Conservation (phyloP, 2,329 filamentous ascomycete genomes). For the Fusarium pseudograminearum region DNA sequence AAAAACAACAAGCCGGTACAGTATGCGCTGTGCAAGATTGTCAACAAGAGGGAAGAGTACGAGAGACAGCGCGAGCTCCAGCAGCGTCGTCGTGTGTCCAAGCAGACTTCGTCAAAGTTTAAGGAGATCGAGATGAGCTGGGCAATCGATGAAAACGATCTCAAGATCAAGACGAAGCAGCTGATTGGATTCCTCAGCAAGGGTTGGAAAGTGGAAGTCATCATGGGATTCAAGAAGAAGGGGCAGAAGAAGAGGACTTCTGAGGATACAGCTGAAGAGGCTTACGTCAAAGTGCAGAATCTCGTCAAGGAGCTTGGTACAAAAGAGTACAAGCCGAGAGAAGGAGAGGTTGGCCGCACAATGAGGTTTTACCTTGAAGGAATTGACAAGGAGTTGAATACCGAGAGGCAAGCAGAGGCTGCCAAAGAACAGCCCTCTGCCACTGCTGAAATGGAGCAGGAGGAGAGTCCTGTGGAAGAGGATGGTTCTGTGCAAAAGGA, state of each 20-base stretch:
- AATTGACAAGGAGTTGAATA: conserved; percentile 29
- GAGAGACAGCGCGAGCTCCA: conserved; percentile 58
- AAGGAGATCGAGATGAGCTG: conserved; percentile 94
- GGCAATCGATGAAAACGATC: conserved; percentile 82
- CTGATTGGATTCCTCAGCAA: conserved; percentile 77
- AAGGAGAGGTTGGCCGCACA: conserved; percentile 60
- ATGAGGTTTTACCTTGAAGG: conserved; percentile 60
- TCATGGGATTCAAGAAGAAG: conserved; percentile 73
- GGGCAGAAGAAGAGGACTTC: conserved; percentile 69
- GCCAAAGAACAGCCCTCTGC: not conserved
- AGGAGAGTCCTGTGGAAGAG: not conserved
- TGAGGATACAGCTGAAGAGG: conserved; percentile 68
- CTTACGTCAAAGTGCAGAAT: conserved; percentile 62
- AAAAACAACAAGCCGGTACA: conserved; percentile 39
- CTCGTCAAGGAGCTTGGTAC: conserved; percentile 52
- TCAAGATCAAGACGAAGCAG: conserved; percentile 77
- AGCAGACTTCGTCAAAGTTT: conserved; percentile 56
- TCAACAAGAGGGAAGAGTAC: conserved; percentile 67
- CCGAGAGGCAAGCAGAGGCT: not conserved
- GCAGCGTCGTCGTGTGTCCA: conserved; percentile 59
- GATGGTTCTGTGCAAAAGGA: not conserved
- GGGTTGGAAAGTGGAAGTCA: conserved; percentile 80
- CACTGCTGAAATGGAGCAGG: not conserved
- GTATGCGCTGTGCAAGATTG: conserved; percentile 76
- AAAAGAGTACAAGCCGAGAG: conserved; percentile 59